Evolutionary conservation across 2,329 filamentous ascomycete species (phyloP).

Genomic region (Aspergillus ibericus): DNA sequence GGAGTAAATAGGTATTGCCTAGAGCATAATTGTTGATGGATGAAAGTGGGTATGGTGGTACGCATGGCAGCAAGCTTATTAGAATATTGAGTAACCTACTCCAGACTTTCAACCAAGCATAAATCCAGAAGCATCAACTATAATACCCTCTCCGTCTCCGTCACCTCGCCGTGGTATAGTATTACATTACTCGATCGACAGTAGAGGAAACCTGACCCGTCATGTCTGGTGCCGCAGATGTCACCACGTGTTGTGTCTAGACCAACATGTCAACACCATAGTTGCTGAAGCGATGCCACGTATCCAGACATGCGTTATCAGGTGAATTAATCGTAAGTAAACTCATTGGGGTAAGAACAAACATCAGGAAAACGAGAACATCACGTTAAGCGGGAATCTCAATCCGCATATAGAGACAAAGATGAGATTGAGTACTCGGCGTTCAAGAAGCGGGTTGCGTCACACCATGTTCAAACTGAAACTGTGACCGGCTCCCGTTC

Average conservation of each 20-base stretch:
- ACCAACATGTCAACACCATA: neutral
- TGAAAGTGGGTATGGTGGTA: neutral
- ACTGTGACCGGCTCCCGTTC: conserved; percentile 34
- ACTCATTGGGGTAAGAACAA: conserved; percentile 4
- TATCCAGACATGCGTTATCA: neutral
- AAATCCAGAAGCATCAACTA: conserved; percentile 5
- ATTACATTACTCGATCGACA: conserved; percentile 22
- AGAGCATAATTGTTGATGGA: too few relatives aligned
- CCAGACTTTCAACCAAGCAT: conserved; percentile 2
- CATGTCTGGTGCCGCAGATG: neutral
- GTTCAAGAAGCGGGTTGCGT: neutral
- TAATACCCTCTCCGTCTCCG: conserved; percentile 7
- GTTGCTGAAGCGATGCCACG: neutral
- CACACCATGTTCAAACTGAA: conserved; percentile 10
- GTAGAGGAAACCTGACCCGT: neutral
- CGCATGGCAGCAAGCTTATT: neutral
- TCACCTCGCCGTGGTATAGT: conserved; percentile 13
- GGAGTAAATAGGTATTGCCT: too few relatives aligned
- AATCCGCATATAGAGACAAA: conserved; percentile 8
- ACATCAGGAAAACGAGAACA: conserved; percentile 4
- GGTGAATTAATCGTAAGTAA: conserved; percentile 7
- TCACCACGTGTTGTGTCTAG: neutral
- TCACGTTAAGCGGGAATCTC: conserved; percentile 15
- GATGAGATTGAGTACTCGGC: conserved; percentile 4
- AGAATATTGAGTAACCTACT: conserved; percentile 6